phyloP scores from a whole-genome alignment of 192 early-diverging fungal genomes.

The Coemansia sp. region DNA sequence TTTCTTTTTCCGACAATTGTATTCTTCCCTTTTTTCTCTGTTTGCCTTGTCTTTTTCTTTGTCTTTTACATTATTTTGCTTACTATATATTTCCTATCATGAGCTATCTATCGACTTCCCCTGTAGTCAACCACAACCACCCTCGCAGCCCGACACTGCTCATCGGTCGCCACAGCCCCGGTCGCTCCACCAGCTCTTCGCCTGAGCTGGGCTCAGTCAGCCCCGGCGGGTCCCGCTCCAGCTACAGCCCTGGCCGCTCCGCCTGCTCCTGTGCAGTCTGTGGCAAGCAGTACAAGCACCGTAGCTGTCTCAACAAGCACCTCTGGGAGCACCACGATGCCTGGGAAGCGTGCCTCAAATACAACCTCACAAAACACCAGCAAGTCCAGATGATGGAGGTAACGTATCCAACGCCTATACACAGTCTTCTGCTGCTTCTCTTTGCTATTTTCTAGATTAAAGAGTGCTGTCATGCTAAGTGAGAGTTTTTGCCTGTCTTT shows the following conservation, averaged over 20 bases:
- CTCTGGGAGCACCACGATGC: conserved; percentile 66
- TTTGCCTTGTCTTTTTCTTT: conserved; percentile 2
- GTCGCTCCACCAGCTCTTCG: conserved; percentile 39
- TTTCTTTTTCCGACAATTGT: conserved; percentile 1
- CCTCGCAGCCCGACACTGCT: conserved; percentile 18
- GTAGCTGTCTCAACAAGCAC: conserved; percentile 63
- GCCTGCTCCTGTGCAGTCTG: conserved; percentile 58
- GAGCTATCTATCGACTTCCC: neutral
- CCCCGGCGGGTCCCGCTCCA: conserved; percentile 35
- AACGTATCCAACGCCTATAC: conserved; percentile 7
- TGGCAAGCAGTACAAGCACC: conserved; percentile 64
- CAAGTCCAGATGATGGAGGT: conserved; percentile 70
- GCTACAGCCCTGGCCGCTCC: conserved; percentile 47
- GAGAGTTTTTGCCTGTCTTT: too few species aligned
- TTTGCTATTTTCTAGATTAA: neutral
- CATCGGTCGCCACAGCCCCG: conserved; percentile 32
- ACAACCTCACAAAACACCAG: conserved; percentile 65
- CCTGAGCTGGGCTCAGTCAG: conserved; percentile 41
- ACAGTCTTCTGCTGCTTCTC: neutral
- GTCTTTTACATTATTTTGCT: conserved; percentile 13
- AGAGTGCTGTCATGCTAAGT: neutral
- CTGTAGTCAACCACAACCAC: conserved; percentile 29
- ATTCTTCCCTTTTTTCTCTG: conserved; percentile 7
- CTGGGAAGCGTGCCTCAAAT: conserved; percentile 63
- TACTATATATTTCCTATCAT: neutral